Percentiles rank a stretch among this genome's conserved stretches.
Conservation (phyloP, 192 early-diverging fungal genomes). For the Podila epigama region DNA sequence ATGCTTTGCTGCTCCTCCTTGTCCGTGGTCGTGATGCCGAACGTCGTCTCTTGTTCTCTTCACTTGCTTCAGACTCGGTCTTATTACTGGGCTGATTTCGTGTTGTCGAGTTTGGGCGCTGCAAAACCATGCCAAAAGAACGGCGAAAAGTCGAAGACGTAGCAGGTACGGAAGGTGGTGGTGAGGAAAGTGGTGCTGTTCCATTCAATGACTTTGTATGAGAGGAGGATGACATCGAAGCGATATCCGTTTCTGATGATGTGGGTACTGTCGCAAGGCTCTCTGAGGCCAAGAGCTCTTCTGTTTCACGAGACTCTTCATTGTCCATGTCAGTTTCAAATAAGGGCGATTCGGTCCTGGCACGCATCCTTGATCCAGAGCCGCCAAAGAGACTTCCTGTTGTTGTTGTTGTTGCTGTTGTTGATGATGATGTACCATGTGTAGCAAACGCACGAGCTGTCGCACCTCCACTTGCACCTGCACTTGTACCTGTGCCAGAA, state of each 20-base stretch:
- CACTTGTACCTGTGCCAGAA: constrained; percentile 3
- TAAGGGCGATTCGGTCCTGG: constrained; percentile 39
- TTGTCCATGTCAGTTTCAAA: constrained; percentile 30
- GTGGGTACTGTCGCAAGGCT: background rate
- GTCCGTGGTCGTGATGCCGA: background rate
- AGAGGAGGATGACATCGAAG: no score
- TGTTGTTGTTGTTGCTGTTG: constrained; percentile 1
- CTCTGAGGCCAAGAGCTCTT: constrained; percentile 28
- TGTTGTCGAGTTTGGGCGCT: no score
- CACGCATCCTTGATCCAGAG: constrained; percentile 28
- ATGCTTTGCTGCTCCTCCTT: constrained; percentile 16
- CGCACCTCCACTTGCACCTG: background rate
- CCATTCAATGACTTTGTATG: no score
- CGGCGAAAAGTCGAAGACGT: no score
- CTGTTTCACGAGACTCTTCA: constrained; percentile 27
- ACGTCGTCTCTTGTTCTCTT: background rate
- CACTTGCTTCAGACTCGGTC: background rate
- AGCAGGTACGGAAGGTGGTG: no score
- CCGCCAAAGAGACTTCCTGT: constrained; percentile 30
- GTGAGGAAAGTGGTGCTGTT: no score
- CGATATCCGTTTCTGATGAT: background rate
- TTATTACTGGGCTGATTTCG: no score
- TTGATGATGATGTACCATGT: background rate
- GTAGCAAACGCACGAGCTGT: background rate
- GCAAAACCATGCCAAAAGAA: no score